Percentiles rank a stretch among this genome's conserved stretches.
Evolutionary conservation across 1,139 yeast species (phyloP).

Genomic region (Yamadazyma buinensis): DNA sequence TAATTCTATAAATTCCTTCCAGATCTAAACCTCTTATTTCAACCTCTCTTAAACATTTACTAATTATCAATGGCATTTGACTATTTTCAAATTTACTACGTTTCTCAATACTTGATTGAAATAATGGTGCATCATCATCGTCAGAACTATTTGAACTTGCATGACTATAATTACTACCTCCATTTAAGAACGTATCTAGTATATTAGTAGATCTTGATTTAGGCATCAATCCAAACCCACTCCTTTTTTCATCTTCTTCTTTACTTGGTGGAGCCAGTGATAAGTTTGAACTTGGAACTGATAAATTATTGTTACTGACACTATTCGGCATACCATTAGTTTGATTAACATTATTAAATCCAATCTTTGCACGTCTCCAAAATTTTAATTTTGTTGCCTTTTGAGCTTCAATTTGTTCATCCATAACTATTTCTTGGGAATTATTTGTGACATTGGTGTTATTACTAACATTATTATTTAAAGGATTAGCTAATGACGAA

Average conservation of each 20-base stretch:
- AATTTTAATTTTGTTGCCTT: conserved; percentile 47
- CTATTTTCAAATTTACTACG: conserved; percentile 60
- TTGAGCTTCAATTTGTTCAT: conserved; percentile 37
- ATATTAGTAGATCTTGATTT: conserved; percentile 50
- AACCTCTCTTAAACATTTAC: conserved; percentile 73
- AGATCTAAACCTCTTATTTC: conserved; percentile 66
- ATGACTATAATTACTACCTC: background rate
- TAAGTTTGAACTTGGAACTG: conserved; percentile 4
- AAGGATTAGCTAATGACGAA: conserved; percentile 8
- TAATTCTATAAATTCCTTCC: conserved; percentile 89
- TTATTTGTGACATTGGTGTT: background rate
- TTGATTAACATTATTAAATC: conserved; percentile 12
- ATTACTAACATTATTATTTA: background rate
- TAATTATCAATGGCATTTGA: conserved; percentile 64
- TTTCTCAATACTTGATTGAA: conserved; percentile 50
- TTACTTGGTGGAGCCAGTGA: conserved; percentile 4
- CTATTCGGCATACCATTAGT: background rate
- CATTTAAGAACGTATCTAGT: conserved; percentile 32
- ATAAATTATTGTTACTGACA: conserved; percentile 6
- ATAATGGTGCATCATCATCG: conserved; percentile 27
- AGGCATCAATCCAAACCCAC: conserved; percentile 12
- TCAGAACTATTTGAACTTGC: conserved; percentile 4
- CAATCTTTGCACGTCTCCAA: conserved; percentile 50
- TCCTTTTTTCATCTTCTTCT: conserved; percentile 7
- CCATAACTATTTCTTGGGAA: conserved; percentile 11